Conservation (phyloP, 306 rosid genomes). For the Vigna mungo region DNA sequence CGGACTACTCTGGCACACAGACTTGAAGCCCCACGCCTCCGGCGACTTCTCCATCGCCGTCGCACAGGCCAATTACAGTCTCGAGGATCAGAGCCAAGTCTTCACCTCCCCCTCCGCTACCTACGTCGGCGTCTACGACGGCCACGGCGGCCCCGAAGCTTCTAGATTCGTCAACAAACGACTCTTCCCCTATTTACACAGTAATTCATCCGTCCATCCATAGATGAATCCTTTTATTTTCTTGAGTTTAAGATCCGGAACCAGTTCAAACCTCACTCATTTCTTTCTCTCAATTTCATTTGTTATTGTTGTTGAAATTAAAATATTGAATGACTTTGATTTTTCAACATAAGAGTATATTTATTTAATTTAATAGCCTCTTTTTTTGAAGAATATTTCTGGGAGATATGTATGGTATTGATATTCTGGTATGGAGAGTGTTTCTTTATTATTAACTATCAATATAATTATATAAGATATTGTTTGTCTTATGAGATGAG, state of each 20-base stretch:
- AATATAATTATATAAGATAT: background rate
- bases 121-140: constrained; percentile 89
- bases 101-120: constrained; percentile 85
- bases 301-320: background rate
- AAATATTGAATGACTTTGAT: background rate
- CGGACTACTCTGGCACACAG: constrained; percentile 85
- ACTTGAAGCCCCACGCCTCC: constrained; percentile 82
- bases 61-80: constrained; percentile 84
- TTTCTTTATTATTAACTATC: background rate
- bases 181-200: constrained; percentile 71
- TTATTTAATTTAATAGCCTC: background rate
- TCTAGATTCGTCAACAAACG: constrained; percentile 84
- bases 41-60: constrained; percentile 98
- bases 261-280: background rate
- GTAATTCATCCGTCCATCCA: constrained; percentile 42
- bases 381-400: background rate
- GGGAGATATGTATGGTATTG: background rate
- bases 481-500: background rate
- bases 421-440: background rate
- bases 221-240: background rate
- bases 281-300: background rate
- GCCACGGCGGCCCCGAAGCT: constrained; percentile 99
- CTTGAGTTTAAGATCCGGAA: background rate
- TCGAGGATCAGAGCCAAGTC: constrained; percentile 97
- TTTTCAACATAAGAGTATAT: background rate